Base-by-base conservation (phyloP, 2,329 filamentous ascomycete species). In the Aureobasidium namibiae region DNA sequence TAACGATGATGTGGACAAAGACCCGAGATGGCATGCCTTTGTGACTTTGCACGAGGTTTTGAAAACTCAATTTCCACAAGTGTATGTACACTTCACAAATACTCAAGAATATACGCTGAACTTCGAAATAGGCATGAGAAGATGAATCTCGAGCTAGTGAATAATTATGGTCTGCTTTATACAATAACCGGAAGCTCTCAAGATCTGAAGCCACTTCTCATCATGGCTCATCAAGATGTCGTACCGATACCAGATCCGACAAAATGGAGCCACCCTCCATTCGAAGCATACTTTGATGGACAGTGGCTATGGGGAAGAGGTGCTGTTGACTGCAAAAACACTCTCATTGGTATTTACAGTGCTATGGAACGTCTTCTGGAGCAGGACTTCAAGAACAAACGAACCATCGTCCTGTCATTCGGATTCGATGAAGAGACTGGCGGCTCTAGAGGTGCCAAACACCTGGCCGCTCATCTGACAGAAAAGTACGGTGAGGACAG, bases 221-320 rank as follows among this genome's bases (percentile, higher is more conserved):
- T 87, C 38, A 81, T 84, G 75, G 83, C 82, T 1, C 84, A 86
- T 67, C 82, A 85, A 67, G 84, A 87, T 67, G 82, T 84, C 9
- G 83, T 87, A 2, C 83, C 83, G 1, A 82, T 83, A 0, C 75
- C 75, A 2, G 73, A 77, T 6, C 73, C 79, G 4, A 80, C 78
- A 3, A 73, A 80, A 41, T 87, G 83, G 84, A 82, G 77, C 0
- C 71, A 86, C 68, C 80, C 82, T 0, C 84, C 84, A 0, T 87
- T 80, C 64, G 77, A 76, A n/a, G 83, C 81, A 8, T 66, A 76
- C 63, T 86, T 77, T 60, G 81, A 83, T 63, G 82, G 82, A 13
- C 75, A 75, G 48, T 80, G 75, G 66, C 73, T 86, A 41, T 87
- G 83, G 83, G 84, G 84, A 13, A 76, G 84, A 23, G 84, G 84